Percentiles rank a stretch among this genome's conserved stretches.
Conservation (phyloP, 2,329 filamentous ascomycete genomes). For the Fusarium sp. region DNA sequence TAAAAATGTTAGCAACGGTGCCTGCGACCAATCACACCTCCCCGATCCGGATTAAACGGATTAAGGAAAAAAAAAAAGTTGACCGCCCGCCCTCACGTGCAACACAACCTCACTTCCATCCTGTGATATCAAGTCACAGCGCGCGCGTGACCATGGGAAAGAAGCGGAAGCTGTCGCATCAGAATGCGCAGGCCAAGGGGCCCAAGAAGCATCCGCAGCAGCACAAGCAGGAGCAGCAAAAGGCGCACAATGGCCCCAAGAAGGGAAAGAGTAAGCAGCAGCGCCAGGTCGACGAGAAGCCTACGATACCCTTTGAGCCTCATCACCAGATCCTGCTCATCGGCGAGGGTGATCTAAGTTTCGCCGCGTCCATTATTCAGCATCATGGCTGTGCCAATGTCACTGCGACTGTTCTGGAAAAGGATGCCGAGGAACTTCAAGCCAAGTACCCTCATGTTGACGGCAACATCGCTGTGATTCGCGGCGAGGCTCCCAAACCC, state of each 20-base stretch:
- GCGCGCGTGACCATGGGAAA: constrained; percentile 49
- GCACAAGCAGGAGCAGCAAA: constrained; percentile 33
- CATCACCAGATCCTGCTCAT: constrained; percentile 79
- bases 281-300: constrained; percentile 48
- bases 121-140: constrained; percentile 8
- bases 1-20: constrained; percentile 38
- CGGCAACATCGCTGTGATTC: constrained; percentile 67
- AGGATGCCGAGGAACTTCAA: constrained; percentile 65
- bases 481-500: constrained; percentile 34
- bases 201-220: constrained; percentile 37
- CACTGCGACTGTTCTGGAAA: constrained; percentile 77
- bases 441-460: constrained; percentile 81
- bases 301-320: constrained; percentile 75
- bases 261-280: constrained; percentile 43
- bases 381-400: constrained; percentile 75
- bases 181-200: constrained; percentile 27
- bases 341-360: constrained; percentile 86
- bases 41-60: constrained; percentile 9
- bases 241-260: constrained; percentile 35
- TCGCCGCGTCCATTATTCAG: constrained; percentile 73
- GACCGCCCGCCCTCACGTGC: constrained; percentile 14
- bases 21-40: constrained; percentile 37
- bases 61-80: constrained; percentile 15
- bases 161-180: constrained; percentile 57
- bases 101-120: constrained; percentile 7